Base-by-base conservation (phyloP, 305 asterid species). In the Nicotiana rustica region DNA sequence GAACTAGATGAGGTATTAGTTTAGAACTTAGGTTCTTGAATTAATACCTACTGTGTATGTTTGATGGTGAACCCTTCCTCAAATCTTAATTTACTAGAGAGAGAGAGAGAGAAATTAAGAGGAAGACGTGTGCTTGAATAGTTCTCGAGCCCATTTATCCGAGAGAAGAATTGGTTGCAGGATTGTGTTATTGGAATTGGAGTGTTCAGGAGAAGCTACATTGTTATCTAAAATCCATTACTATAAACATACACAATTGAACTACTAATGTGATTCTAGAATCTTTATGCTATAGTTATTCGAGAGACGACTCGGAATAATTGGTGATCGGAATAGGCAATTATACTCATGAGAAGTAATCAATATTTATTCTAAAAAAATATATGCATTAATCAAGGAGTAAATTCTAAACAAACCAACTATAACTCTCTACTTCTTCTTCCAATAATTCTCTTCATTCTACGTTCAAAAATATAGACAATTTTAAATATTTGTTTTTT, bases 361-460 rank as follows among this genome's bases (percentile, higher is more conserved):
- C 12, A 17, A 41, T 70, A 41, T 31, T 18, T 41, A 70, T 10
- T 17, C 4, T n/a, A 70, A 33, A 19, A 19, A 71, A 36, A 18
- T 12, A 71, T 71, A 70, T 15, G 18, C 8, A 41, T 8, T 41
- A 41, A 41, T 69, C 77, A 69, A 69, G 57, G n/a, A 18, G 77
- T 38, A 69, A 18, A 10, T 38, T 38, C 35, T 69, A 69, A 38
- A 41, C 77, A 2, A 18, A 41, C 47, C 5, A 47, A 21, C 17
- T 25, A 38, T n/a, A 38, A 36, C n/a, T 41, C 77, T 69, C n/a
- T 56, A 69, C 57, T 69, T 38, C 10, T 69, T 69, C 41, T 33
- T 69, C 21, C 5, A 31, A 56, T 41, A 69, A 41, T 69, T 69
- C 35, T 69, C 57, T 41, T 41, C 38, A n/a, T 18, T 69, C 57